Conservation (phyloP, 1,284 basidiomycete species). For the Cutaneotrichosporon cavernicola region DNA sequence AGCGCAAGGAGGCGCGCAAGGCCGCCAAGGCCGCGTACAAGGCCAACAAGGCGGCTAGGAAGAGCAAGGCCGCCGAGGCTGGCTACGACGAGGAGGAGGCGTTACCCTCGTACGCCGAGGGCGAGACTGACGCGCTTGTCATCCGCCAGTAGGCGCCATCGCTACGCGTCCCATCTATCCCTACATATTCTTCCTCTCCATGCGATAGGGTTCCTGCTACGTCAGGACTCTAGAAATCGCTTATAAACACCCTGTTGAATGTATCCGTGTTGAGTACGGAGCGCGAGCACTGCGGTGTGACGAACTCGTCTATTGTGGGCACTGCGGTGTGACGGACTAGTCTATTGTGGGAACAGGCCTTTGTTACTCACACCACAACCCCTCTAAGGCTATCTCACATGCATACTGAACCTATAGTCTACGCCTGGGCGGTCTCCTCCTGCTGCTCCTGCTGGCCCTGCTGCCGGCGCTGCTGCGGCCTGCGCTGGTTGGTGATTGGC, state of each 20-base stretch:
- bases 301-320: too few relatives aligned
- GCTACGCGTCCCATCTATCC: constrained; percentile 1
- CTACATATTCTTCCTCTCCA: not conserved
- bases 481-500: constrained; percentile 28
- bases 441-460: constrained; percentile 26
- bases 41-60: constrained; percentile 16
- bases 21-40: constrained; percentile 12
- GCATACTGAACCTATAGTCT: constrained; percentile 9
- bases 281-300: not conserved
- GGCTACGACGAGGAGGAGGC: constrained; percentile 19
- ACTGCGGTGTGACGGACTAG: too few relatives aligned
- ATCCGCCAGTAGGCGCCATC: constrained; percentile 14
- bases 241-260: constrained; percentile 5
- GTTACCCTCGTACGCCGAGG: constrained; percentile 19
- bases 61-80: constrained; percentile 15
- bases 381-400: constrained; percentile 8
- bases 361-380: not conserved
- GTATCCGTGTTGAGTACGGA: not conserved
- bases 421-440: constrained; percentile 17
- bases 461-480: constrained; percentile 30
- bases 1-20: constrained; percentile 20
- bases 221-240: not conserved
- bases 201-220: not conserved
- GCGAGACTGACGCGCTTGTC: constrained; percentile 22
- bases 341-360: too few relatives aligned